phyloP scores from a whole-genome alignment of 148 eudicot species.

The Rheum nobile region DNA sequence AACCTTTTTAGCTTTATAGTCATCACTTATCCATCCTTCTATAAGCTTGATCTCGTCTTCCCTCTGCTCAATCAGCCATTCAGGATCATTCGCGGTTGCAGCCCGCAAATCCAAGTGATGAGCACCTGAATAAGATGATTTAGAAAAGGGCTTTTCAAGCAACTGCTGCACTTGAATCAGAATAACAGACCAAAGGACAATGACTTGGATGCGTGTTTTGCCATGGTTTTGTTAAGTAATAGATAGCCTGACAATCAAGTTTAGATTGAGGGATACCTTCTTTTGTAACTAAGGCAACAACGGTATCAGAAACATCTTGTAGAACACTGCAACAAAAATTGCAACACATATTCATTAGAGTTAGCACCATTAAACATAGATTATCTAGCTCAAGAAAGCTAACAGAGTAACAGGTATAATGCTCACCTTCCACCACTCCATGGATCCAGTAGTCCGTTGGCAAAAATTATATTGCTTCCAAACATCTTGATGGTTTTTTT shows the following conservation, averaged over 20 bases:
- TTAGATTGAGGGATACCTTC: slow-evolving; percentile 37
- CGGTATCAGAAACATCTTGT: slow-evolving; percentile 56
- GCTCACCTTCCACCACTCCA: slow-evolving; percentile 91
- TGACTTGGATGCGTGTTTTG: no score
- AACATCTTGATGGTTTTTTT: slow-evolving; percentile 35
- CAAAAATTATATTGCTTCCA: slow-evolving; percentile 78
- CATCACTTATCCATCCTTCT: slow-evolving; percentile 52
- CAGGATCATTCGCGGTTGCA: slow-evolving; percentile 61
- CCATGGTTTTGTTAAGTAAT: no score
- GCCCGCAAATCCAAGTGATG: slow-evolving; percentile 90
- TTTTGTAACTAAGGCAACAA: slow-evolving; percentile 66
- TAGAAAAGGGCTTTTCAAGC: no score
- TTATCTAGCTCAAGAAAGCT: neutral
- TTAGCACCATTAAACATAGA: neutral
- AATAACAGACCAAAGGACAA: no score
- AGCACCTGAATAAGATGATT: slow-evolving; percentile 51
- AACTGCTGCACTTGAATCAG: no score
- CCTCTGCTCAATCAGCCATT: slow-evolving; percentile 77
- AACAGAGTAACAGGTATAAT: neutral
- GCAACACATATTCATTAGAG: slow-evolving; percentile 1
- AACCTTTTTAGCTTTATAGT: slow-evolving; percentile 14
- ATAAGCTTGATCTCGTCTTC: slow-evolving; percentile 52
- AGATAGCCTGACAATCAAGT: neutral
- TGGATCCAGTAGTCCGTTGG: slow-evolving; percentile 83
- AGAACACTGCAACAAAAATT: slow-evolving; percentile 52